Evolutionary conservation across 2,329 filamentous ascomycete species (phyloP), one percentile per base, ranked within the genome.

Genomic region (Nemania sp.): DNA sequence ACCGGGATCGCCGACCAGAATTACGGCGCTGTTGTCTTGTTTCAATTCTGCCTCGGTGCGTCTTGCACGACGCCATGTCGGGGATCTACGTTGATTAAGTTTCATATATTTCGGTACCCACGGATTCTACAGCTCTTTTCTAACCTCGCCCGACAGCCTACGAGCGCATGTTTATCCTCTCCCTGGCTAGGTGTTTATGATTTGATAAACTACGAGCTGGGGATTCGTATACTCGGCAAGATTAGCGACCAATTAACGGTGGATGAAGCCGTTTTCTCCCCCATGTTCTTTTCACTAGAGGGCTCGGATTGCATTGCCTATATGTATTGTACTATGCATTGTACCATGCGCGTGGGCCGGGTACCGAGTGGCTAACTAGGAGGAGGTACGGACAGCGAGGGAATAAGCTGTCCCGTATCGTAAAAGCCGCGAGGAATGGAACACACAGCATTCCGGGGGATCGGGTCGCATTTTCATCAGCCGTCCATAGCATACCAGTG

Each of bases 181-280:
- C 27, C 51, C 29, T 8, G 38, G 38, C 4, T 20, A 10, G 15
- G 15, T 38, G 26, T 60, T 15, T 62, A n/a, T 64, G 63, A 69
- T 69, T 69, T 67, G 67, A 55, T 61, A 45, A 52, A 47, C 67
- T 67, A 66, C 67, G 55, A 66, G 56, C 26, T 5, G 8, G 51
- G 26, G 18, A 7, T 26, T 20, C 22, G 47, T 29, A 35, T 55
- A 41, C 22, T 55, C 2, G 26, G n/a, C 38, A 45, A 45, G 38
- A 2, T 22, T 24, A 10, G 53, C 47, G 29, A n/a, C 45, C 51
- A 58, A 58, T 57, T 29, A 41, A 45, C 38, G 10, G 35, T 20
- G 27, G 45, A 35, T 26, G 57, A 6, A 11, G 54, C 27, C 35
- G 18, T 20, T 35, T 20, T 24, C 26, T 10, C 35, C 7, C 13